phyloP scores from a whole-genome alignment of 2,329 filamentous ascomycete genomes.

The Amauroascus niger region DNA sequence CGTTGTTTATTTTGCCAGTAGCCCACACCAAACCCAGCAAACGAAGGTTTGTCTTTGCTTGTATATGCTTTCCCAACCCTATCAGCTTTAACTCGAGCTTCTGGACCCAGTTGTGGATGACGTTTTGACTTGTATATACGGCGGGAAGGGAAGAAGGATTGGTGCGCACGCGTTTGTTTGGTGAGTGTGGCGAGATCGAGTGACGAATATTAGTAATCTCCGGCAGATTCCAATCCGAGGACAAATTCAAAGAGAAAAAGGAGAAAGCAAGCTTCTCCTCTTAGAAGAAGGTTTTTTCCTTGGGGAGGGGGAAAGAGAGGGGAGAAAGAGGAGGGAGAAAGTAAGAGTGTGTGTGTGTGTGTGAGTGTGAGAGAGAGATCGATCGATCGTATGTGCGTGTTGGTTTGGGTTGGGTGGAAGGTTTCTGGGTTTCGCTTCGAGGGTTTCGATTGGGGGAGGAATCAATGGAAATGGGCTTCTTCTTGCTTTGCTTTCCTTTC shows the following conservation, averaged over 20 bases:
- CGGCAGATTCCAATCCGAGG: neutral
- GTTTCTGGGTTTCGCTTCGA: too few species aligned
- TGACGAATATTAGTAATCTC: slow-evolving; percentile 8
- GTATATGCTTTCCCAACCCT: slow-evolving; percentile 12
- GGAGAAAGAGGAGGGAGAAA: neutral
- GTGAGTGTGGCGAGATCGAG: slow-evolving; percentile 4
- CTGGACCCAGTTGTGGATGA: slow-evolving; percentile 6
- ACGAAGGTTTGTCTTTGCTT: slow-evolving; percentile 17
- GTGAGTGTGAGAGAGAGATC: too few species aligned
- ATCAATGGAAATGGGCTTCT: too few species aligned
- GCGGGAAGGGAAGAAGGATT: neutral
- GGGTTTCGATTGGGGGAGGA: too few species aligned
- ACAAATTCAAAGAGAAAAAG: too few species aligned
- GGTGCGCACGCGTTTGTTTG: neutral
- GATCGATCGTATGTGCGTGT: too few species aligned
- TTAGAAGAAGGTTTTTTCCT: too few species aligned
- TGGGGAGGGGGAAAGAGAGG: too few species aligned
- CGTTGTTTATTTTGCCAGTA: neutral
- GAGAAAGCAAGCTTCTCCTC: too few species aligned
- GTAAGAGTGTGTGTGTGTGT: neutral
- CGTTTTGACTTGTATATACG: slow-evolving; percentile 8
- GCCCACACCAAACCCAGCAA: slow-evolving; percentile 1
- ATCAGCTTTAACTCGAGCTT: slow-evolving; percentile 3
- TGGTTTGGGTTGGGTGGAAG: neutral
- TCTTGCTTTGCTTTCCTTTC: too few species aligned